Conservation (phyloP, 2,329 filamentous ascomycete genomes). For the Hymenoscyphus albidus region DNA sequence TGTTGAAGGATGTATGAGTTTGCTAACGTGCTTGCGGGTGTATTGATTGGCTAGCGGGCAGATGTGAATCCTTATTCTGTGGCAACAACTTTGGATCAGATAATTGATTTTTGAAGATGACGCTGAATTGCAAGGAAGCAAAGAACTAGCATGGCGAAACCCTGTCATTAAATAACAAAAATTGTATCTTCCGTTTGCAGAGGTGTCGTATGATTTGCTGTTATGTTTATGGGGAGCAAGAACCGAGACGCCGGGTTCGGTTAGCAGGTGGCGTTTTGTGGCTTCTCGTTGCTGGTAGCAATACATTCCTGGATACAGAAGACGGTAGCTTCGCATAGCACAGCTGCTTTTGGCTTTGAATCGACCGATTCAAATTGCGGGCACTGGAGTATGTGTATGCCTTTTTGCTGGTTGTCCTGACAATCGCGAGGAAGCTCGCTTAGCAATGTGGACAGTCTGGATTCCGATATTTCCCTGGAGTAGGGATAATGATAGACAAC, state of each 20-base stretch:
- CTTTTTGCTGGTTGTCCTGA: background rate
- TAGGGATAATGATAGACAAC: background rate
- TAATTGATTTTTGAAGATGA: background rate
- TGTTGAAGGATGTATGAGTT: background rate
- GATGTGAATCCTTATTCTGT: background rate
- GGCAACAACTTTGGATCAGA: background rate
- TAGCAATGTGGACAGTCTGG: background rate
- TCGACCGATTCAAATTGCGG: background rate
- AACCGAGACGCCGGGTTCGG: background rate
- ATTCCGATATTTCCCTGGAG: background rate
- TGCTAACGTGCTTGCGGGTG: background rate
- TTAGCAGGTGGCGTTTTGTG: background rate
- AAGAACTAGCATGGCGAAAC: background rate
- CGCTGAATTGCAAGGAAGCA: background rate
- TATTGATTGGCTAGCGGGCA: background rate
- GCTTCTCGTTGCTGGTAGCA: background rate
- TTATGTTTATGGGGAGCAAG: background rate
- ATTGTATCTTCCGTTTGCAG: background rate
- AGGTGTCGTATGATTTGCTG: background rate
- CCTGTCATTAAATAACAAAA: background rate
- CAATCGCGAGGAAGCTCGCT: background rate
- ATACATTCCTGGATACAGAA: background rate
- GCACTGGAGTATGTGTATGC: background rate
- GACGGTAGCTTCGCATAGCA: background rate
- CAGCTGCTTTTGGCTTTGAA: background rate